Percentiles rank a stretch among this genome's conserved stretches.
Conservation (phyloP, 2,329 filamentous ascomycete species). For the Colletotrichum filicis region DNA sequence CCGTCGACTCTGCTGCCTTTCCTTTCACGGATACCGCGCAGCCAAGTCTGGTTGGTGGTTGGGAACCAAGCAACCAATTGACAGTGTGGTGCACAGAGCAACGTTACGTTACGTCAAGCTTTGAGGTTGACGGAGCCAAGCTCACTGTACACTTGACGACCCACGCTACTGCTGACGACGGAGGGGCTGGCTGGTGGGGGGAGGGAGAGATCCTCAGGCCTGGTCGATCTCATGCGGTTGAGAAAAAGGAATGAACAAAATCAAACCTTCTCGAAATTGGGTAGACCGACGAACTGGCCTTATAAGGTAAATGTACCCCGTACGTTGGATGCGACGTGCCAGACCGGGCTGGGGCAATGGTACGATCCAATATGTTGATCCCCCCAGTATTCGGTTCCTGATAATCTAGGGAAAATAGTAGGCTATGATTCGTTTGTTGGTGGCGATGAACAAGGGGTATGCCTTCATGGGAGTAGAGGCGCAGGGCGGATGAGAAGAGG, state of each 20-base stretch:
- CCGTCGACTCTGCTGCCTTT: not conserved
- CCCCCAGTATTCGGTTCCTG: not conserved
- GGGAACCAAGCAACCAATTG: constrained; percentile 11
- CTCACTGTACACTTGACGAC: constrained; percentile 5
- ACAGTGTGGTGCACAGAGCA: constrained; percentile 16
- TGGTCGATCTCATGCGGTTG: not conserved
- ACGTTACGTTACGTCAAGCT: constrained; percentile 36
- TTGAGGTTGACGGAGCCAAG: not conserved
- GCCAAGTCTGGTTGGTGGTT: constrained; percentile 20
- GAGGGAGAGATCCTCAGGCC: constrained; percentile 4
- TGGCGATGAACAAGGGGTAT: constrained; percentile 14
- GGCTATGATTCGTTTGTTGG: constrained; percentile 8
- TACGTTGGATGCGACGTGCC: not conserved
- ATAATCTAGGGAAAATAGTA: not conserved
- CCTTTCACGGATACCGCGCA: not conserved
- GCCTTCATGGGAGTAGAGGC: constrained; percentile 8
- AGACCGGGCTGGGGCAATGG: not conserved
- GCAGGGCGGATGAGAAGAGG: not conserved
- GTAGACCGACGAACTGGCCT: constrained; percentile 1
- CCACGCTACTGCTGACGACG: constrained; percentile 15
- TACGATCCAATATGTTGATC: constrained; percentile 14
- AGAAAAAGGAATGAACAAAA: not conserved
- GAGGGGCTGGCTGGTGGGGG: constrained; percentile 22
- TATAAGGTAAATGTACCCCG: not conserved
- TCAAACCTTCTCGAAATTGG: not conserved